Evolutionary conservation across 768 basidiomycete species (phyloP).

Genomic region (Termitomyces sp.): DNA sequence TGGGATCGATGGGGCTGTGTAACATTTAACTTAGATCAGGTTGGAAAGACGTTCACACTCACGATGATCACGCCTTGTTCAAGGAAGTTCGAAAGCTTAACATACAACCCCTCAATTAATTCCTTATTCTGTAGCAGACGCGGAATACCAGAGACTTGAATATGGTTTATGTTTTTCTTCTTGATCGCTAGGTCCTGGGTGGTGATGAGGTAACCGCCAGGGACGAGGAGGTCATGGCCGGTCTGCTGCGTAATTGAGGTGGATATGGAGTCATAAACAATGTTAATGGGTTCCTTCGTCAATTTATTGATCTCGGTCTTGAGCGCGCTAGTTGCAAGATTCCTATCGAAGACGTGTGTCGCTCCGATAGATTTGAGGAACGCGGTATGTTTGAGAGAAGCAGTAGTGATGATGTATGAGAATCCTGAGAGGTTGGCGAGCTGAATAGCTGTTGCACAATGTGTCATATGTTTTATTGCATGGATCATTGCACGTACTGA

Average conservation of each 20-base stretch:
- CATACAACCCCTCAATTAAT: constrained; percentile 13
- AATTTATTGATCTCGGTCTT: constrained; percentile 21
- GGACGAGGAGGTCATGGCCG: constrained; percentile 25
- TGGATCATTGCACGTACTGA: constrained; percentile 16
- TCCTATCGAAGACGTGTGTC: constrained; percentile 32
- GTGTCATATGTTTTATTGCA: no score
- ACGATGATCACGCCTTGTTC: constrained; percentile 28
- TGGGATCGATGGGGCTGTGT: constrained; percentile 41
- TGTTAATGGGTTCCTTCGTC: constrained; percentile 16
- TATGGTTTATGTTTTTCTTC: constrained; percentile 24
- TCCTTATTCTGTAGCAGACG: constrained; percentile 15
- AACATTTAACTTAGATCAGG: not conserved
- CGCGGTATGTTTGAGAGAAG: constrained; percentile 29
- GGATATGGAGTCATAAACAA: constrained; percentile 26
- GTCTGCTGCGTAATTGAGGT: constrained; percentile 18
- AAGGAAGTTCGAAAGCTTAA: constrained; percentile 18
- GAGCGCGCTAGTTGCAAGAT: constrained; percentile 14
- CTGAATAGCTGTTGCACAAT: constrained; percentile 35
- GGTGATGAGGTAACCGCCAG: constrained; percentile 30
- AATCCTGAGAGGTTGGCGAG: constrained; percentile 38
- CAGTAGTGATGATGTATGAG: constrained; percentile 35
- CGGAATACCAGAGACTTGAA: constrained; percentile 16
- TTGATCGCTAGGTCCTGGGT: constrained; percentile 30
- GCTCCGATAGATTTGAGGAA: constrained; percentile 33
- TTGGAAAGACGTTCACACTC: not conserved